Evolutionary conservation across 805 yeast species (phyloP), one percentile per base, ranked within the genome.

Genomic region (Candida orba): DNA sequence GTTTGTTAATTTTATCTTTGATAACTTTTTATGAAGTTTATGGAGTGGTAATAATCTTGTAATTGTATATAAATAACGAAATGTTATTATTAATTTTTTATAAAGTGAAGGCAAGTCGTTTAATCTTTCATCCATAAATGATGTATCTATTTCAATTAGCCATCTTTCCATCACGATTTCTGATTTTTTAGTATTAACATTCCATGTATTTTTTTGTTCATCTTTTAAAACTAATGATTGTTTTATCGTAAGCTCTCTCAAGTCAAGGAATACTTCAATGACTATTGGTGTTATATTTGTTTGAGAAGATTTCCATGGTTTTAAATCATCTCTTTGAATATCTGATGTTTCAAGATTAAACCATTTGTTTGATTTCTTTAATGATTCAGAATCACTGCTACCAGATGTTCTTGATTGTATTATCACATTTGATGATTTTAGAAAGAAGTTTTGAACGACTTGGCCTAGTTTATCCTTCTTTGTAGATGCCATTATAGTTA

Each of bases 101-200:
- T 85, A 84, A 8, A 85, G 74, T 36, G 72, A 63, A 1, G 89
- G 84, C 14, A 84, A 68, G 42, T 85, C 93, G 20, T 69, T 71
- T 4, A 64, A 48, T 27, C 37, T 50, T 8, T 51, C 51, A 56
- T 66, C 58, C 58, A 67, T 23, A 12, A 59, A 61, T 35, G 65
- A 66, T 15, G 75, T 63, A 54, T 84, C 90, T 47, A 90, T 75
- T 60, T 90, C 96, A 30, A 93, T 66, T 22, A 88, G 69, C 99
- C 99, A 93, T 46, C 99, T 73, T 58, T 93, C 99, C 45, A 93
- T 65, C 2, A 93, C 96, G n/a, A 93, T 76, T 62, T 91, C 98
- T 15, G 78, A 71, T 54, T 84, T 84, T 54, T 75, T 78, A 3
- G 74, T 69, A 13, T 82, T 83, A 12, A 80, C 80, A 9, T 74